Conservation (phyloP, 2,329 filamentous ascomycete genomes). For the Botrytis fragariae region DNA sequence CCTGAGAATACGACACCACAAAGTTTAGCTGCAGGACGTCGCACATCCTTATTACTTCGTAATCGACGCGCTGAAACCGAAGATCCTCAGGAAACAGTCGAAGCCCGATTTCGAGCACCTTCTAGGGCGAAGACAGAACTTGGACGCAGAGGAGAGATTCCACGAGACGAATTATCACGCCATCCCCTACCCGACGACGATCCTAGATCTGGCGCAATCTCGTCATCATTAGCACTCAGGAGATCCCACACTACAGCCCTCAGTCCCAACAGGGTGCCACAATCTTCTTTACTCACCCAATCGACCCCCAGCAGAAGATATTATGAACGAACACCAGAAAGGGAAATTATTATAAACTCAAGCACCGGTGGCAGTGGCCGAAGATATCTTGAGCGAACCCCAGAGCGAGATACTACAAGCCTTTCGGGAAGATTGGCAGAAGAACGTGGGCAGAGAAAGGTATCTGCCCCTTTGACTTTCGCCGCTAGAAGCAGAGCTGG, state of each 20-base stretch:
- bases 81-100: slow-evolving; percentile 41
- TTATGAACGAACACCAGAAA: slow-evolving; percentile 18
- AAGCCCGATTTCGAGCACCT: slow-evolving; percentile 52
- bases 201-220: not conserved
- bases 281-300: slow-evolving; percentile 46
- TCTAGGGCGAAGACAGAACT: slow-evolving; percentile 59
- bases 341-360: slow-evolving; percentile 21
- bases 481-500: slow-evolving; percentile 27
- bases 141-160: slow-evolving; percentile 40
- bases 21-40: slow-evolving; percentile 53
- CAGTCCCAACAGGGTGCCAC: slow-evolving; percentile 54
- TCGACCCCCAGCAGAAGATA: slow-evolving; percentile 24
- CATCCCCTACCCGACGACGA: slow-evolving; percentile 38
- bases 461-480: slow-evolving; percentile 30
- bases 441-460: slow-evolving; percentile 34
- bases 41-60: slow-evolving; percentile 54
- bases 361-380: slow-evolving; percentile 25
- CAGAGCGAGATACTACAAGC: slow-evolving; percentile 36
- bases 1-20: slow-evolving; percentile 40
- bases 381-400: slow-evolving; percentile 35
- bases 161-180: slow-evolving; percentile 45
- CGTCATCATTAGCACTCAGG: slow-evolving; percentile 26
- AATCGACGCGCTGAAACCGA: slow-evolving; percentile 35
- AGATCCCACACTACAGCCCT: slow-evolving; percentile 41
- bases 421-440: slow-evolving; percentile 31